A percentile compares a stretch with the other conserved stretches of the same genome.
phyloP scores from a whole-genome alignment of 2,329 filamentous ascomycete species.

The Trichophyton mentagrophytes region DNA sequence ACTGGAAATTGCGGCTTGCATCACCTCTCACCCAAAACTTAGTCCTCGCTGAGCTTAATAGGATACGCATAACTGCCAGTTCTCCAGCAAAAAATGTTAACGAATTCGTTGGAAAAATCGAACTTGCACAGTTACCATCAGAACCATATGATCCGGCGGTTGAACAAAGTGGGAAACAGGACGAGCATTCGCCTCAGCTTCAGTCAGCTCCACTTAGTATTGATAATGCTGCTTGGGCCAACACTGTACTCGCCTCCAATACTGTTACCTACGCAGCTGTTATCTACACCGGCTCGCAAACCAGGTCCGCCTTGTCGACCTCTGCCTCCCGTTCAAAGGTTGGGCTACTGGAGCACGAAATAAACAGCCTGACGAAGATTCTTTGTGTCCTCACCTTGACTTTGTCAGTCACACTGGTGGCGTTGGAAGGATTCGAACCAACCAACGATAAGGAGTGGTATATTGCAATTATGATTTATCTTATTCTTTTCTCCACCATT shows the following conservation, averaged over 20 bases:
- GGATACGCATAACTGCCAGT: slow-evolving; percentile 61
- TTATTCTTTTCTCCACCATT: slow-evolving; percentile 97
- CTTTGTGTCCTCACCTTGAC: slow-evolving; percentile 77
- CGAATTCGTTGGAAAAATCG: slow-evolving; percentile 81
- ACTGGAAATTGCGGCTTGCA: slow-evolving; percentile 90
- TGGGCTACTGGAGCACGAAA: slow-evolving; percentile 85
- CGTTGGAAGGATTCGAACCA: slow-evolving; percentile 63
- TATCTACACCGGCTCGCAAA: slow-evolving; percentile 89
- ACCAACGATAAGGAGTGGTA: slow-evolving; percentile 58
- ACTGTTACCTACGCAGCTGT: slow-evolving; percentile 79
- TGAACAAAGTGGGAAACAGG: slow-evolving; percentile 14
- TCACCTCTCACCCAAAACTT: slow-evolving; percentile 77
- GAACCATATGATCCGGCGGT: slow-evolving; percentile 35
- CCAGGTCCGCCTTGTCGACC: slow-evolving; percentile 84
- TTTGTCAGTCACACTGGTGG: slow-evolving; percentile 77
- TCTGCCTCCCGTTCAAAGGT: slow-evolving; percentile 86
- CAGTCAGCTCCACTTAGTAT: slow-evolving; percentile 68
- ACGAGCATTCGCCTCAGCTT: slow-evolving; percentile 8
- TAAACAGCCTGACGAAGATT: slow-evolving; percentile 94
- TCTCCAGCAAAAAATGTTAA: slow-evolving; percentile 91
- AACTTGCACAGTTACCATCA: slow-evolving; percentile 49
- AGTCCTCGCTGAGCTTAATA: slow-evolving; percentile 53
- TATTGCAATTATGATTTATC: slow-evolving; percentile 92
- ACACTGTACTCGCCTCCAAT: slow-evolving; percentile 90
- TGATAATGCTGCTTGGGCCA: slow-evolving; percentile 97